Evolutionary conservation across 768 basidiomycete genomes (phyloP).

Genomic region (Panellus pusillus): DNA sequence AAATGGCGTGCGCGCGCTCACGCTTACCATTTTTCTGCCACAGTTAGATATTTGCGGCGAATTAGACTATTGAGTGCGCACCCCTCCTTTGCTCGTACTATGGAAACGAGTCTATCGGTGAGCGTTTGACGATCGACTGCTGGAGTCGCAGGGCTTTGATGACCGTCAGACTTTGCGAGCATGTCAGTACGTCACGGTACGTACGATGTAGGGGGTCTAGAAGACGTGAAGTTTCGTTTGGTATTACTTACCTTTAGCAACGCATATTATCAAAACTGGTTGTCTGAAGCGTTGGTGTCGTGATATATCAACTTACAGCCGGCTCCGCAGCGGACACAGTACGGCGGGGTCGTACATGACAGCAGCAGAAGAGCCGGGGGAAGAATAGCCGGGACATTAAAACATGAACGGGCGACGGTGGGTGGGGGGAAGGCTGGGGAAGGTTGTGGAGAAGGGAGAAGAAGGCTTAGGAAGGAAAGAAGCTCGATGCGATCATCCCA

Average conservation of each 20-base stretch:
- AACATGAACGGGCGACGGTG: too few species aligned
- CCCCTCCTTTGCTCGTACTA: conserved; percentile 17
- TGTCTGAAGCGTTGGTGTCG: too few species aligned
- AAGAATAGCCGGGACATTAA: too few species aligned
- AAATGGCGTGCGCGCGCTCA: conserved; percentile 15
- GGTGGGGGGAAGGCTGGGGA: too few species aligned
- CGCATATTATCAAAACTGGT: too few species aligned
- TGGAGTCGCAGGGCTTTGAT: neutral
- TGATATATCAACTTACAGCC: too few species aligned
- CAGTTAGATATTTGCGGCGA: neutral
- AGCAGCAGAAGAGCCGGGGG: too few species aligned
- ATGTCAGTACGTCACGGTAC: neutral
- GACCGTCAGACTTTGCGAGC: neutral
- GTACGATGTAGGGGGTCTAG: neutral
- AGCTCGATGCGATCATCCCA: too few species aligned
- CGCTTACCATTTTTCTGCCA: conserved; percentile 16
- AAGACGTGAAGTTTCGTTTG: conserved; percentile 10
- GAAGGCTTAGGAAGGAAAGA: too few species aligned
- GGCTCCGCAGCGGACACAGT: too few species aligned
- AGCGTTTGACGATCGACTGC: conserved; percentile 13
- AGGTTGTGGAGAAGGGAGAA: too few species aligned
- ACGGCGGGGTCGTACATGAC: too few species aligned
- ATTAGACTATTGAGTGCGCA: conserved; percentile 1
- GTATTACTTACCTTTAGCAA: conserved; percentile 10
- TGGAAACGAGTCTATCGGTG: conserved; percentile 6